Evolutionary conservation across 2,329 filamentous ascomycete species (phyloP).

Genomic region (Fusarium neocosmosporiellum): DNA sequence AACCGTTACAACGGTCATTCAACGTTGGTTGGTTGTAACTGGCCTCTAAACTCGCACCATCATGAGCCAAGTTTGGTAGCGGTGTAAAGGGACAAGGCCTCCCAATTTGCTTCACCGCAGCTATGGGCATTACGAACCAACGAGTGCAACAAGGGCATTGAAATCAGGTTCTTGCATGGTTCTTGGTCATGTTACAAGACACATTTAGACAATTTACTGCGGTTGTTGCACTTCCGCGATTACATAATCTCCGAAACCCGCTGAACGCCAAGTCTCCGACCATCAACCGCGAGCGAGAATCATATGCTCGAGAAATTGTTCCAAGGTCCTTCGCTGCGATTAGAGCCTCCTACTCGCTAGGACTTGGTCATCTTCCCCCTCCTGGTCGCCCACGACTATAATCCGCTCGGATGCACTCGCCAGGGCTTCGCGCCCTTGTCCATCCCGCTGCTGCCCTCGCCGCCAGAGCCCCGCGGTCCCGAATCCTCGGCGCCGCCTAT

Average conservation of each 20-base stretch:
- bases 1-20: not conserved
- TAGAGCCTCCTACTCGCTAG: not conserved
- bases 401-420: conserved; percentile 48
- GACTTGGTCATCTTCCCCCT: not conserved
- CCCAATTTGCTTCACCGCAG: not conserved
- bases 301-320: conserved; percentile 30
- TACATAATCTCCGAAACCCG: conserved; percentile 1
- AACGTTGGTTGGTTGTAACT: not conserved
- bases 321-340: not conserved
- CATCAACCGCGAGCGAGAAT: conserved; percentile 5
- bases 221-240: not conserved
- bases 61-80: not conserved
- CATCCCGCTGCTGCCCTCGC: conserved; percentile 42
- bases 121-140: not conserved
- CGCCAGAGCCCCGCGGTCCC: conserved; percentile 38
- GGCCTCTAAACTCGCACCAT: not conserved
- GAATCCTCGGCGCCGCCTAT: conserved; percentile 24
- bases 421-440: conserved; percentile 45
- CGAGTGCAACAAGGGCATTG: not conserved
- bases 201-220: not conserved
- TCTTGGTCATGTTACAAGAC: not conserved
- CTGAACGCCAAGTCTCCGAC: not conserved
- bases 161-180: not conserved
- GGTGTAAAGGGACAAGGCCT: not conserved
- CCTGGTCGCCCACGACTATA: conserved; percentile 23